Evolutionary conservation across 2,329 filamentous ascomycete species (phyloP).

Genomic region (Periconia digitata): DNA sequence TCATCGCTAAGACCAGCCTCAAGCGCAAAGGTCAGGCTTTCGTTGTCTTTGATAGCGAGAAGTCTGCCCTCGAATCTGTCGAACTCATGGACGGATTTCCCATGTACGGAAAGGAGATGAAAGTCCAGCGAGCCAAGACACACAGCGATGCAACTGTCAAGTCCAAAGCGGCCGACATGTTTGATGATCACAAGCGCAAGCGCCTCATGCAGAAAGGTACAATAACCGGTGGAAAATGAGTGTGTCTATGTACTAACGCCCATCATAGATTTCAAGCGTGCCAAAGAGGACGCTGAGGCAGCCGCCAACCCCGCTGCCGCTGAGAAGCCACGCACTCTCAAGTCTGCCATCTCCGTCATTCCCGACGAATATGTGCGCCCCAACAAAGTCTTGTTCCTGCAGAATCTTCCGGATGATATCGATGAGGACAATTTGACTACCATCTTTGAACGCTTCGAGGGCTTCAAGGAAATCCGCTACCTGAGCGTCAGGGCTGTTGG

Average conservation of each 20-base stretch:
- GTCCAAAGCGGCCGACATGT: conserved; percentile 73
- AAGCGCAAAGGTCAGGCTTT: conserved; percentile 96
- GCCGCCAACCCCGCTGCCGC: conserved; percentile 67
- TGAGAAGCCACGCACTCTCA: conserved; percentile 59
- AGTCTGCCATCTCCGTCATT: conserved; percentile 73
- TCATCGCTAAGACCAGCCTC: conserved; percentile 85
- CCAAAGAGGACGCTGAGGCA: conserved; percentile 75
- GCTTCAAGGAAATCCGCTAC: conserved; percentile 88
- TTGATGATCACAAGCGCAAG: conserved; percentile 83
- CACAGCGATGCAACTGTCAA: conserved; percentile 86
- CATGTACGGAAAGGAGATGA: conserved; percentile 88
- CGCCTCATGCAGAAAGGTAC: conserved; percentile 87
- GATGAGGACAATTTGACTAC: conserved; percentile 76
- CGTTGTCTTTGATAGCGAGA: conserved; percentile 81
- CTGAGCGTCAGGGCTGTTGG: conserved; percentile 90
- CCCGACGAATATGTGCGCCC: conserved; percentile 98
- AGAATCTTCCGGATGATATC: conserved; percentile 86
- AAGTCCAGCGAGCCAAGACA: conserved; percentile 77
- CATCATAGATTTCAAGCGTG: conserved; percentile 71
- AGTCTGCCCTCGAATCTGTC: conserved; percentile 77
- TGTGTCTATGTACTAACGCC: conserved; percentile 13
- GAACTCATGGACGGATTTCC: conserved; percentile 92
- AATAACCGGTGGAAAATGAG: conserved; percentile 35
- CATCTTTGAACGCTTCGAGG: conserved; percentile 87
- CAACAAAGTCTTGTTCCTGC: conserved; percentile 94